Evolutionary conservation across 345 rosid species (phyloP).

Genomic region (Bruguiera parviflora): DNA sequence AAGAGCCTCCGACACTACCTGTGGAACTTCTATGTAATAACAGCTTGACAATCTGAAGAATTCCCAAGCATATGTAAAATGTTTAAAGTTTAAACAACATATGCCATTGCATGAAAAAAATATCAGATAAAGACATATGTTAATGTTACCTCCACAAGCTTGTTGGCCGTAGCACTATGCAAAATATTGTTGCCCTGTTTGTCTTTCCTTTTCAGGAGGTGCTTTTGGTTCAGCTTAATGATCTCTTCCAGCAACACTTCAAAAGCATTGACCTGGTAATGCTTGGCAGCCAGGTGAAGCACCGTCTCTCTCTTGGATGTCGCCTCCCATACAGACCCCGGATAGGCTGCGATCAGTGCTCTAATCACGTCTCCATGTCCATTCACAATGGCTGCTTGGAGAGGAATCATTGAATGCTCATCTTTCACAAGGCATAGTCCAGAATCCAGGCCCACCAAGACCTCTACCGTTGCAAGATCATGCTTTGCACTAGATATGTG

Average conservation of each 20-base stretch:
- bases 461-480: background rate
- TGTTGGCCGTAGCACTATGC: slow-evolving; percentile 11
- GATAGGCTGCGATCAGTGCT: background rate
- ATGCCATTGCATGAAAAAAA: background rate
- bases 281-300: slow-evolving; percentile 5
- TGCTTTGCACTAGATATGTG: background rate
- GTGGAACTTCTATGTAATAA: background rate
- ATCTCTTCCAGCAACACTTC: background rate
- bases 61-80: background rate
- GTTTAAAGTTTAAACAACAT: background rate
- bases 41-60: background rate
- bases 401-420: slow-evolving; percentile 3
- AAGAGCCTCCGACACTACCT: background rate
- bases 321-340: background rate
- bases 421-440: background rate
- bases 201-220: slow-evolving; percentile 4
- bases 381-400: background rate
- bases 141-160: background rate
- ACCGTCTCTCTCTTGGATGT: slow-evolving; percentile 6
- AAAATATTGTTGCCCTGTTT: slow-evolving; percentile 6
- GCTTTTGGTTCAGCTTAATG: background rate
- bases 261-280: slow-evolving; percentile 2
- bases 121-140: too few species aligned
- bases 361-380: background rate
- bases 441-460: background rate